Base-by-base conservation (phyloP, 306 rosid genomes). In the Phaseolus lunatus region DNA sequence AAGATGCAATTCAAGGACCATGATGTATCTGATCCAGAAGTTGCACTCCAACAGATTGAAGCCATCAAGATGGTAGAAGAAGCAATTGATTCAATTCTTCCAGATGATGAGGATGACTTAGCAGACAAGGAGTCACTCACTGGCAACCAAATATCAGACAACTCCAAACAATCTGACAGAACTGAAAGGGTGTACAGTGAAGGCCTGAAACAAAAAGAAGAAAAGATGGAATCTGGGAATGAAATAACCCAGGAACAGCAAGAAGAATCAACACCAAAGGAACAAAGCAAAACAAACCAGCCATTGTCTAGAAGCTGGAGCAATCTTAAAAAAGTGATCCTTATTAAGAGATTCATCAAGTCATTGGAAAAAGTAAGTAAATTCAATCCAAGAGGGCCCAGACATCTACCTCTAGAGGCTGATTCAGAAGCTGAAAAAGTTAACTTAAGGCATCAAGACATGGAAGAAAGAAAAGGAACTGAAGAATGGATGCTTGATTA, bases 401-500 rank as follows among this genome's bases (percentile, higher is more conserved):
- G 83, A 29, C 82, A 78, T 87, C 84, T 92, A 67, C 90, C 89
- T 8, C 20, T 72, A 39, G 87, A 84, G 84, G 72, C 81, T 62
- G 89, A 82, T 65, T 47, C 87, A 8, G 93, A 91, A 87, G 80
- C 86, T 26, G 96, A 92, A 43, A 89, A 85, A 1, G 96, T 91
- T 77, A 35, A 71, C 49, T 64, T 96, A 72, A 92, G 87, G 92
- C 97, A 84, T 72, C 92, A 81, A 76, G 89, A 72, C 76, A 73
- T 74, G 80, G 96, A 75, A 27, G 96, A 80, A 65, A 89, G 90
- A 81, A 92, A 84, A 84, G 91, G 89, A 19, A 80, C 96, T 4
- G 97, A 89, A 86, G 99, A 96, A 81, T 96, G 98, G 98, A 91
- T 92, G 99, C 97, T 96, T 72, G 99, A 96, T 81, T 79, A 87